Evolutionary conservation across 805 yeast species (phyloP).

Genomic region (Sugiyamaella chiloensis): DNA sequence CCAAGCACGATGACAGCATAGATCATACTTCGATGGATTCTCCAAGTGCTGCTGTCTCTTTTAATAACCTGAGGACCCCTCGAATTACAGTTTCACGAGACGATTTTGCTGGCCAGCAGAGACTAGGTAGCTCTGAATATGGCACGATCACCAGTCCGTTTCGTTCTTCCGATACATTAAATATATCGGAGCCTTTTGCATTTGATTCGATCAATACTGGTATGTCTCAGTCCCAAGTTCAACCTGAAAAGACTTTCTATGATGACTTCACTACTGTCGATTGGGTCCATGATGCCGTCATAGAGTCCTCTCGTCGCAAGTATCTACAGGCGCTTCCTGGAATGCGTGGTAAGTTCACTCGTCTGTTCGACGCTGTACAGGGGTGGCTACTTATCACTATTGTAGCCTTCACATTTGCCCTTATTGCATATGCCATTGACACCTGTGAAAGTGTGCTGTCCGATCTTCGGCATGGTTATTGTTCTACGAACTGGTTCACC

Average conservation of each 20-base stretch:
- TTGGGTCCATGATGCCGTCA: constrained; percentile 51
- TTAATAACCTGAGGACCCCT: constrained; percentile 2
- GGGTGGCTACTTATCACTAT: constrained; percentile 50
- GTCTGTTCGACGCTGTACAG: constrained; percentile 40
- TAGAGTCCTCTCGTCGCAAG: constrained; percentile 42
- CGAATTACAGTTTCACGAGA: background rate
- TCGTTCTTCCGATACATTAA: background rate
- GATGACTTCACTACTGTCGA: constrained; percentile 62
- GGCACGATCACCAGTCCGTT: background rate
- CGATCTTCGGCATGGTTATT: constrained; percentile 52
- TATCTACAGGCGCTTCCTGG: constrained; percentile 38
- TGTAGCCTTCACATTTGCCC: constrained; percentile 45
- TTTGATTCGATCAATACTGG: background rate
- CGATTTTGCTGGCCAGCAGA: background rate
- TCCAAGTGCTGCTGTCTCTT: background rate
- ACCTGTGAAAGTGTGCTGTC: constrained; percentile 45
- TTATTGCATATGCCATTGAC: constrained; percentile 51
- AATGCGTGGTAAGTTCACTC: constrained; percentile 30
- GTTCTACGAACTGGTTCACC: constrained; percentile 44
- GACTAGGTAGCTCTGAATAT: background rate
- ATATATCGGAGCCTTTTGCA: background rate
- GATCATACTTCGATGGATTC: too few species aligned
- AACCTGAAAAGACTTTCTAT: constrained; percentile 37
- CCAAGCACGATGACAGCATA: too few species aligned
- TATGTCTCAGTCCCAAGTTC: too few species aligned